phyloP scores from a whole-genome alignment of 768 basidiomycete species.

The Coprinellus micaceus region DNA sequence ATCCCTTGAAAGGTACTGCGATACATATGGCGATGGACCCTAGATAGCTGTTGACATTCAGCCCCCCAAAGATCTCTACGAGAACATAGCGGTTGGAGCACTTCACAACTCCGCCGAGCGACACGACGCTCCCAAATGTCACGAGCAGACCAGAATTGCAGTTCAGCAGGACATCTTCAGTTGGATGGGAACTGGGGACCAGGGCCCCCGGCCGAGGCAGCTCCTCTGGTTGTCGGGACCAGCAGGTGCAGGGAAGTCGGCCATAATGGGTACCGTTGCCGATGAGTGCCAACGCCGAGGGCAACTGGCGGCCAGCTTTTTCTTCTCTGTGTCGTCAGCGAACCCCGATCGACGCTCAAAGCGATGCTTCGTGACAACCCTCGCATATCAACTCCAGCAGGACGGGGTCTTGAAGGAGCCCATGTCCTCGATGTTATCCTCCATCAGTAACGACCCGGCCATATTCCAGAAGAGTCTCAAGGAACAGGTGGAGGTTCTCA shows the following conservation, averaged over 20 bases:
- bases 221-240: no score
- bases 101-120: not conserved
- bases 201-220: no score
- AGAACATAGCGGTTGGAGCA: constrained; percentile 22
- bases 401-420: not conserved
- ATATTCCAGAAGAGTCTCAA: no score
- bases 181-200: no score
- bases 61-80: no score
- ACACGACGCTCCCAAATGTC: not conserved
- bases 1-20: no score
- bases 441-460: not conserved
- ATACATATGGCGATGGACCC: no score
- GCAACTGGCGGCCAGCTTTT: constrained; percentile 6
- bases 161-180: no score
- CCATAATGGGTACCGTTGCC: not conserved
- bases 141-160: not conserved
- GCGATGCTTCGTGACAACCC: not conserved
- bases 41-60: no score
- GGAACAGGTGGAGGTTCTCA: not conserved
- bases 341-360: not conserved
- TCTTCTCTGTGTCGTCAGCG: constrained; percentile 5
- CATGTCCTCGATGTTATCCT: not conserved
- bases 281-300: not conserved
- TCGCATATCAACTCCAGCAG: constrained; percentile 1
- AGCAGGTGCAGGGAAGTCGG: not conserved